A percentile compares a stretch with the other conserved stretches of the same genome.
Conservation (phyloP, 768 basidiomycete genomes). For the Tulasnella sp. region DNA sequence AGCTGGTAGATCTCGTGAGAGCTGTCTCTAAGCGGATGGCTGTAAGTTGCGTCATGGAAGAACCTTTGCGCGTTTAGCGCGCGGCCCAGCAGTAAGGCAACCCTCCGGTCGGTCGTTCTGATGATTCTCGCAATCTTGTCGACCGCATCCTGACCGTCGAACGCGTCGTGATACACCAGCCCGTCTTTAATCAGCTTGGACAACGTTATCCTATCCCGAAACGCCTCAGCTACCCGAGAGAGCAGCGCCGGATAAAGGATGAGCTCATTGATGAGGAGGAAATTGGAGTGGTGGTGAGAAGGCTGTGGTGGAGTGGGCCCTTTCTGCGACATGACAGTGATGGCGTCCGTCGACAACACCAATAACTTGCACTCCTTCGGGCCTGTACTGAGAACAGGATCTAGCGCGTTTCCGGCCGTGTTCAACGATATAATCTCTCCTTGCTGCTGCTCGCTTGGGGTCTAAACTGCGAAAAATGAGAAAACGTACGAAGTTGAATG, state of each 20-base stretch:
- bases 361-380: neutral
- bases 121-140: conserved; percentile 97
- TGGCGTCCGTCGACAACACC: conserved; percentile 35
- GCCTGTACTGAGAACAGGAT: too few species aligned
- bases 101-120: conserved; percentile 95
- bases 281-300: conserved; percentile 39
- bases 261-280: conserved; percentile 51
- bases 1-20: conserved; percentile 91
- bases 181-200: conserved; percentile 88
- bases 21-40: conserved; percentile 89
- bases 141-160: conserved; percentile 95
- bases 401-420: too few species aligned
- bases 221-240: conserved; percentile 90
- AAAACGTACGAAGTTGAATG: too few species aligned
- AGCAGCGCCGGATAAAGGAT: conserved; percentile 93
- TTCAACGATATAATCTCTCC: too few species aligned
- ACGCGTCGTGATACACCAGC: conserved; percentile 91
- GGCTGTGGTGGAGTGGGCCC: neutral
- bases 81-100: conserved; percentile 90
- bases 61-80: conserved; percentile 97
- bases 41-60: conserved; percentile 99
- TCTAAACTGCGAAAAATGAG: too few species aligned
- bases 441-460: too few species aligned
- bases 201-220: conserved; percentile 73
- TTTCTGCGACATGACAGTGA: conserved; percentile 37